Evolutionary conservation across 164 flowering plant species (phyloP).

Genomic region (Taxillus chinensis): DNA sequence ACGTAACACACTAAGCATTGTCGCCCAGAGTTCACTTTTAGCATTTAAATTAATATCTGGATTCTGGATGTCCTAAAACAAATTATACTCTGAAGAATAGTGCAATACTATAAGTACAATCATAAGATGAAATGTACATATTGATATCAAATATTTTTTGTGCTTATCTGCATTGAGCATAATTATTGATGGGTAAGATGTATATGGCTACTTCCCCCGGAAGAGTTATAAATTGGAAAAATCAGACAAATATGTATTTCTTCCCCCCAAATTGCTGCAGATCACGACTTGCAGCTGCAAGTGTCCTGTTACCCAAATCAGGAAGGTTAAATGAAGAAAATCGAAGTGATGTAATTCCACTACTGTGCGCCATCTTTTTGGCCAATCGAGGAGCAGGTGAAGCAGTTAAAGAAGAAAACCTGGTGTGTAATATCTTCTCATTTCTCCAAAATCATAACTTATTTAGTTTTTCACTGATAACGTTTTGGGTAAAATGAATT

Average conservation of each 20-base stretch:
- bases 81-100: no score
- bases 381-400: slow-evolving; percentile 83
- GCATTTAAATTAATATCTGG: no score
- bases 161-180: not conserved
- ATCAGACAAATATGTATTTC: no score
- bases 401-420: slow-evolving; percentile 49
- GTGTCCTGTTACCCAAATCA: slow-evolving; percentile 34
- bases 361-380: slow-evolving; percentile 84
- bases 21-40: no score
- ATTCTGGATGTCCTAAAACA: no score
- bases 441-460: not conserved
- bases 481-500: no score
- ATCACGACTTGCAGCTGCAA: slow-evolving; percentile 72
- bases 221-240: not conserved
- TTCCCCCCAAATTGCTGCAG: slow-evolving; percentile 23
- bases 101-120: no score
- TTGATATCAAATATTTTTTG: no score
- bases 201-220: not conserved
- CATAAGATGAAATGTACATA: no score
- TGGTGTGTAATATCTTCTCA: slow-evolving; percentile 33
- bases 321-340: slow-evolving; percentile 22
- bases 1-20: no score
- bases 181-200: not conserved
- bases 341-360: slow-evolving; percentile 51
- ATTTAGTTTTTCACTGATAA: no score